Conservation (phyloP, 1,284 basidiomycete species). For the Cutaneotrichosporon dermatis region DNA sequence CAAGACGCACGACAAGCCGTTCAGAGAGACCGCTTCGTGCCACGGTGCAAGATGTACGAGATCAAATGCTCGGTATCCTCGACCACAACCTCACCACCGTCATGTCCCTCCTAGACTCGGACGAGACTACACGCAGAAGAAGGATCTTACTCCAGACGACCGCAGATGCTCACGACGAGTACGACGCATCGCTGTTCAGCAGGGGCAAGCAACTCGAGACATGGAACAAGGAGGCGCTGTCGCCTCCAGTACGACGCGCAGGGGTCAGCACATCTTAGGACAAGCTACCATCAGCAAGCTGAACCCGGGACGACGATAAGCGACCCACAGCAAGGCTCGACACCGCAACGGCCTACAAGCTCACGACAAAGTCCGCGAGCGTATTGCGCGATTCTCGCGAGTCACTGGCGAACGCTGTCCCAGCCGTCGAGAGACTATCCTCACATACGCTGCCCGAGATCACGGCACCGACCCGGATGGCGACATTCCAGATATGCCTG, state of each 20-base stretch:
- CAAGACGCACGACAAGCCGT: conserved; percentile 56
- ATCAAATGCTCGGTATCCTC: conserved; percentile 88
- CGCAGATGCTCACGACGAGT: conserved; percentile 33
- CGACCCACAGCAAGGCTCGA: not conserved
- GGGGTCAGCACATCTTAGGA: conserved; percentile 8
- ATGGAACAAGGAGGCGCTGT: conserved; percentile 2
- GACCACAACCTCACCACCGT: conserved; percentile 86
- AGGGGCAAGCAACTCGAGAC: not conserved
- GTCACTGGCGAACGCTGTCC: conserved; percentile 2
- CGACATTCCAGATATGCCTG: conserved; percentile 18
- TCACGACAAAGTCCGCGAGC: not conserved
- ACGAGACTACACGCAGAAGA: conserved; percentile 25
- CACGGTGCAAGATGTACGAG: conserved; percentile 88
- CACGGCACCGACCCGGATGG: not conserved
- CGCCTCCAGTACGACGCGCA: conserved; percentile 7
- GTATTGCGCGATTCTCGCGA: not conserved
- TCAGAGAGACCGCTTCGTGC: conserved; percentile 85
- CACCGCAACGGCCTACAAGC: not conserved
- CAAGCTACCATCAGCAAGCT: conserved; percentile 42
- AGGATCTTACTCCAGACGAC: conserved; percentile 23
- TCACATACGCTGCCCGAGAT: conserved; percentile 1
- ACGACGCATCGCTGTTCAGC: conserved; percentile 37
- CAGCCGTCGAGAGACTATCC: conserved; percentile 14
- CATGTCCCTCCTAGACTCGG: conserved; percentile 61
- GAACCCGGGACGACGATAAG: conserved; percentile 15